phyloP scores from a whole-genome alignment of 2,329 filamentous ascomycete species.

The Fusarium penzigii region DNA sequence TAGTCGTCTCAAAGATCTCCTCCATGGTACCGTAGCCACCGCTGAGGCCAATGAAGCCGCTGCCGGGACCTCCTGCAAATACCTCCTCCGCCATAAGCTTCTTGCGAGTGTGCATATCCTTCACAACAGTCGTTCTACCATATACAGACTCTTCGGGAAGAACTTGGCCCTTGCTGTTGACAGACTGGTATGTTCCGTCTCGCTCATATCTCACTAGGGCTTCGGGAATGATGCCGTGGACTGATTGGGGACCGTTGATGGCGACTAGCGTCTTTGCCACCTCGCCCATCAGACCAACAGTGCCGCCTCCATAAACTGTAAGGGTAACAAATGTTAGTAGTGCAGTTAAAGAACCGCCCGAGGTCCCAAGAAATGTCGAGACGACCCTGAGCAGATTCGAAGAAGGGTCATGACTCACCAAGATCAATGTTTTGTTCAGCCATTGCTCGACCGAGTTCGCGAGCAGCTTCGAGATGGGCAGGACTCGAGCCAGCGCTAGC shows the following conservation, averaged over 20 bases:
- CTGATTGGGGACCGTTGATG: constrained; percentile 75
- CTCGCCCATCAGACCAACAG: constrained; percentile 93
- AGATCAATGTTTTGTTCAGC: constrained; percentile 76
- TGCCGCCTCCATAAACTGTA: constrained; percentile 89
- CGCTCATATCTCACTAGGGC: constrained; percentile 81
- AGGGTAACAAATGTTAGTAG: constrained; percentile 4
- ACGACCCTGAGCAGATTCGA: not conserved
- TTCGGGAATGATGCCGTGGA: constrained; percentile 92
- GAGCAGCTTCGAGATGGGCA: constrained; percentile 76
- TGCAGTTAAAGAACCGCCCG: not conserved
- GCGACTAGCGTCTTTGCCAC: constrained; percentile 83
- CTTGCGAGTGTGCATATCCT: constrained; percentile 97
- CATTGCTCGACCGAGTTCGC: constrained; percentile 71
- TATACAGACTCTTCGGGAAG: constrained; percentile 68
- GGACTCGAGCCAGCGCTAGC: constrained; percentile 72
- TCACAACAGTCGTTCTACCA: constrained; percentile 83
- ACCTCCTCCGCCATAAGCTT: constrained; percentile 90
- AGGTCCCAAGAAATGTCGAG: not conserved
- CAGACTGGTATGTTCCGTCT: constrained; percentile 54
- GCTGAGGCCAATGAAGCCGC: constrained; percentile 84
- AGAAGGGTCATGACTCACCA: constrained; percentile 41
- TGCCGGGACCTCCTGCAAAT: constrained; percentile 75
- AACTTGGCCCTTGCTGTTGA: constrained; percentile 50
- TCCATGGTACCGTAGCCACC: constrained; percentile 96
- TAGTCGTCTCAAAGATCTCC: constrained; percentile 87